Conservation (phyloP, 139 green algal genomes). For the Micromonas pusilla region DNA sequence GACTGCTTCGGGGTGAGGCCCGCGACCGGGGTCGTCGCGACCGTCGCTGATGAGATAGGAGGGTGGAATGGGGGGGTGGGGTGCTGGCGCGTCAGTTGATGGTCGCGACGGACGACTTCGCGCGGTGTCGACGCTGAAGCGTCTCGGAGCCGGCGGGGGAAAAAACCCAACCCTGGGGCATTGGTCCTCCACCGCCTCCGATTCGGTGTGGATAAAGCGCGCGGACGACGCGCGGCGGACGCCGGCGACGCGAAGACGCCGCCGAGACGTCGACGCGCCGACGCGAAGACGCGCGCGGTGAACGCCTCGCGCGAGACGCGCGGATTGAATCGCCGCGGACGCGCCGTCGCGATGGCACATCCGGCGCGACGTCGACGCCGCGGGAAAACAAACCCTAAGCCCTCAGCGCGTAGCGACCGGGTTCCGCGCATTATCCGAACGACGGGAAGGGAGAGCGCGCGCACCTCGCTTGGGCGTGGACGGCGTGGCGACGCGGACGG, state of each 20-base stretch:
- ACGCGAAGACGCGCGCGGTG: background rate
- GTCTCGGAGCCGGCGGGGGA: too few species aligned
- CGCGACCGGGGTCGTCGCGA: background rate
- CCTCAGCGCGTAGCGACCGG: too few species aligned
- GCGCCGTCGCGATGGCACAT: background rate
- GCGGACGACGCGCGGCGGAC: too few species aligned
- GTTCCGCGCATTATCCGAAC: background rate
- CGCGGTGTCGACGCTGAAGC: too few species aligned
- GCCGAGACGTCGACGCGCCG: background rate
- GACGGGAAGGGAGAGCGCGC: background rate
- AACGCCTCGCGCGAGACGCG: too few species aligned
- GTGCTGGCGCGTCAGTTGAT: too few species aligned
- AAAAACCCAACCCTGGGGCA: too few species aligned
- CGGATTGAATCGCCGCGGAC: background rate
- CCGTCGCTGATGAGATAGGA: background rate
- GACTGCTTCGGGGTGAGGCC: conserved; percentile 12
- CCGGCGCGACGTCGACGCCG: background rate
- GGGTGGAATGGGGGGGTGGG: background rate
- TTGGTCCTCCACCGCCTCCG: too few species aligned
- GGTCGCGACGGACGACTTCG: too few species aligned
- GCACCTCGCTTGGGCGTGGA: background rate
- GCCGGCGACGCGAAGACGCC: too few species aligned
- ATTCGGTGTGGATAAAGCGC: too few species aligned
- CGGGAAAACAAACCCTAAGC: background rate
- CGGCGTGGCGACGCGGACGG: background rate